Percentiles rank a stretch among this genome's conserved stretches.
Evolutionary conservation across 371 early-diverging fungal species (phyloP).

Genomic region (Mucor racemosus): DNA sequence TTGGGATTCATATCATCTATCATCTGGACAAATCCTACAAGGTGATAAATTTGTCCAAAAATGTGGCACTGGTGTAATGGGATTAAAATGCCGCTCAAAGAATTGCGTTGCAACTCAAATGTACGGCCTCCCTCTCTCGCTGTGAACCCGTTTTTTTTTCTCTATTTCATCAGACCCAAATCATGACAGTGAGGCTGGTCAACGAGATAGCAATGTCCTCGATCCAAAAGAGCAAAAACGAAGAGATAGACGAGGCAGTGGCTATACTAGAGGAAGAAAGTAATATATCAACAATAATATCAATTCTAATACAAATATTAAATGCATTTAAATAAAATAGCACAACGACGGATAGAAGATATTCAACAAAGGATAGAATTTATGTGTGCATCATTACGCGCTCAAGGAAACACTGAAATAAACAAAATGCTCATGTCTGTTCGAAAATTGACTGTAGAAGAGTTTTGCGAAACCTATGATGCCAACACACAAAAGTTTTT

Average conservation of each 20-base stretch:
- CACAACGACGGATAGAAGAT: constrained; percentile 32
- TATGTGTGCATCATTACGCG: constrained; percentile 32
- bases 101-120: no score
- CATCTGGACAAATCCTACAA: no score
- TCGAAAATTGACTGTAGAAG: constrained; percentile 33
- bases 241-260: constrained; percentile 14
- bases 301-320: background rate
- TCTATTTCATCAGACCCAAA: background rate
- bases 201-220: background rate
- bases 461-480: constrained; percentile 36
- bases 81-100: no score
- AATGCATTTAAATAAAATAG: constrained; percentile 10
- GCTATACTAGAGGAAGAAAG: constrained; percentile 15
- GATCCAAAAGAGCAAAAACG: background rate
- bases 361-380: constrained; percentile 36
- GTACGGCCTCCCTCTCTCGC: no score
- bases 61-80: no score
- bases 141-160: no score
- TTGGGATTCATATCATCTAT: no score
- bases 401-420: constrained; percentile 34
- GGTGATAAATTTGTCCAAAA: no score
- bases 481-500: constrained; percentile 25
- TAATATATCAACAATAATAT: background rate
- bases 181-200: constrained; percentile 4
- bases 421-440: constrained; percentile 29